These are phyloP conservation scores for Litchi chinensis DNA, from an alignment of 345 rosid species.

Conservation along the genomic window DNA sequence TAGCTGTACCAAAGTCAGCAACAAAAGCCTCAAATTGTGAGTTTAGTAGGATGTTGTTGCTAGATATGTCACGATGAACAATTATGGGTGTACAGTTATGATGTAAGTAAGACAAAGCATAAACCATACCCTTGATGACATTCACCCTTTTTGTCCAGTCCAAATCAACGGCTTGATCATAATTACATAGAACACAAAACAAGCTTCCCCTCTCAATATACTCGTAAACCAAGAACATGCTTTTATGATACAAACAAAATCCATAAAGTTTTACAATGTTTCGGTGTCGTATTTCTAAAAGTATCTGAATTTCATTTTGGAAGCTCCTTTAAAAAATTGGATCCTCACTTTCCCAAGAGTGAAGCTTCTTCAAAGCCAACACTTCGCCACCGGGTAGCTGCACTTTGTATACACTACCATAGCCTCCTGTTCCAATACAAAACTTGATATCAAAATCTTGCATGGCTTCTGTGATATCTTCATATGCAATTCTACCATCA, in stretches of 20 bases:
- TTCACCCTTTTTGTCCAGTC: constrained; percentile 23
- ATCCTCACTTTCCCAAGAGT: too few relatives aligned
- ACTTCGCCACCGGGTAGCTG: neutral
- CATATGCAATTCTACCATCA: constrained; percentile 18
- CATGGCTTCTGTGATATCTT: constrained; percentile 20
- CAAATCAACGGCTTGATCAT: neutral
- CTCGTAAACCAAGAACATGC: too few relatives aligned
- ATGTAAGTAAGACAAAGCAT: constrained; percentile 26
- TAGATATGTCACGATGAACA: constrained; percentile 27
- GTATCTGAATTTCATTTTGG: too few relatives aligned
- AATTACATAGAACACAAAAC: too few relatives aligned
- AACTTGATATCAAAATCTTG: constrained; percentile 21
- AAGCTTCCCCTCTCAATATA: too few relatives aligned
- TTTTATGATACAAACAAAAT: constrained; percentile 5
- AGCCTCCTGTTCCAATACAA: constrained; percentile 28
- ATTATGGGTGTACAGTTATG: constrained; percentile 18
- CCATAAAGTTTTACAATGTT: constrained; percentile 26
- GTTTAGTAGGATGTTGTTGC: constrained; percentile 20
- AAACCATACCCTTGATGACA: constrained; percentile 5
- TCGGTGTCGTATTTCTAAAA: neutral
- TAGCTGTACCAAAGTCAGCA: constrained; percentile 21
- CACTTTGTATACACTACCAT: constrained; percentile 21
- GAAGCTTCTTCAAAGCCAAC: constrained; percentile 5
- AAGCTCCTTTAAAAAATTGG: too few relatives aligned
- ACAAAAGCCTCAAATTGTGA: constrained; percentile 15